phyloP scores from a whole-genome alignment of 805 yeast genomes.

The Suhomyces sp. region DNA sequence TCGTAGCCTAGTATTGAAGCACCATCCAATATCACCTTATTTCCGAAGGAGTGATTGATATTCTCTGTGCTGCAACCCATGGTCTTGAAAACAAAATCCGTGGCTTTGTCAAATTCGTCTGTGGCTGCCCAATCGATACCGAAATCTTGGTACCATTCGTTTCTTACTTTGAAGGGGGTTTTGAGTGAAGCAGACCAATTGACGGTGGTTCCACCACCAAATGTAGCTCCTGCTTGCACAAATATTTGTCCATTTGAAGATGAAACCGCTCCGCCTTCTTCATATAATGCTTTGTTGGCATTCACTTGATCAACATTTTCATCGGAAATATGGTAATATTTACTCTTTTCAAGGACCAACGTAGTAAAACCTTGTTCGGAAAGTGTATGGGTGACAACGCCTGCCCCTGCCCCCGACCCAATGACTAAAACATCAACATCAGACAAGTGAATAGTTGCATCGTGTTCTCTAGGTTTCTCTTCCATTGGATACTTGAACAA shows the following conservation, averaged over 20 bases:
- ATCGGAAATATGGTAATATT: conserved; percentile 23
- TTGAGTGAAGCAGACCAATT: conserved; percentile 54
- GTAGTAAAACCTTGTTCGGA: conserved; percentile 14
- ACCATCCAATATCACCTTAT: conserved; percentile 15
- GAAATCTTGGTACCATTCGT: conserved; percentile 46
- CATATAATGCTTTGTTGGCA: conserved; percentile 31
- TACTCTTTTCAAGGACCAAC: conserved; percentile 45
- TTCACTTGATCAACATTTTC: conserved; percentile 33
- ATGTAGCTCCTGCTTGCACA: conserved; percentile 48
- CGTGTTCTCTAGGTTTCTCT: conserved; percentile 24
- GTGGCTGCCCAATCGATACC: conserved; percentile 46
- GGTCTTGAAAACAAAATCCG: conserved; percentile 28
- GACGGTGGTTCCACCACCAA: conserved; percentile 58
- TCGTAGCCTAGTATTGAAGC: conserved; percentile 16
- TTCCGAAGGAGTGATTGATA: conserved; percentile 15
- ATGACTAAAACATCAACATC: conserved; percentile 21
- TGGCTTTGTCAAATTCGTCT: conserved; percentile 40
- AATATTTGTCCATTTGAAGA: conserved; percentile 31
- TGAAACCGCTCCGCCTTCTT: conserved; percentile 34
- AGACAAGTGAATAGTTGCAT: conserved; percentile 28
- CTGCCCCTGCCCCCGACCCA: conserved; percentile 22
- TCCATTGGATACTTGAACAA: conserved; percentile 28
- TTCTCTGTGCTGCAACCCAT: conserved; percentile 18
- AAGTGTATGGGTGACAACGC: conserved; percentile 20
- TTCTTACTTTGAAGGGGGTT: conserved; percentile 48